phyloP scores from a whole-genome alignment of 495 filamentous ascomycete genomes.

The Talaromyces nanjingensis region DNA sequence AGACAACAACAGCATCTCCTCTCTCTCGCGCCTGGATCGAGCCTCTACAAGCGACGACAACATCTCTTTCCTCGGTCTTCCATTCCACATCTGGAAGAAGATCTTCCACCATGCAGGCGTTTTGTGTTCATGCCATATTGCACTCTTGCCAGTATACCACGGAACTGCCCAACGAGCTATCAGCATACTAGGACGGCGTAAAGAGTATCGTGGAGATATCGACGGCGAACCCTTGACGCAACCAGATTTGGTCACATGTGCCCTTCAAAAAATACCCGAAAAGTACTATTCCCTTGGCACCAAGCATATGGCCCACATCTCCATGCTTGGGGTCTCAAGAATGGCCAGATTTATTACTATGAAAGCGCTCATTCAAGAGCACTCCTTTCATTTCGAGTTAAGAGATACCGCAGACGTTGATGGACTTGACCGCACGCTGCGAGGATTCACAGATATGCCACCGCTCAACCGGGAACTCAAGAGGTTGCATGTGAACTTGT shows the following conservation, averaged over 20 bases:
- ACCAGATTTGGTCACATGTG: not conserved
- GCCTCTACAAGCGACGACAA: not conserved
- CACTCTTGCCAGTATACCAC: too few relatives aligned
- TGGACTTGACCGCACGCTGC: conserved; percentile 12
- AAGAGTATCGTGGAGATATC: too few relatives aligned
- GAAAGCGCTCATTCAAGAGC: not conserved
- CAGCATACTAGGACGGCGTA: too few relatives aligned
- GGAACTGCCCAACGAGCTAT: too few relatives aligned
- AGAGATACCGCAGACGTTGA: not conserved
- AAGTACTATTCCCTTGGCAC: too few relatives aligned
- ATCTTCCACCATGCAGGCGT: conserved; percentile 3
- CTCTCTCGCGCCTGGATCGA: too few relatives aligned
- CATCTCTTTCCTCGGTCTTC: not conserved
- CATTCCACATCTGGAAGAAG: conserved; percentile 1
- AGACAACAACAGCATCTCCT: too few relatives aligned
- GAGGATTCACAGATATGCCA: conserved; percentile 11
- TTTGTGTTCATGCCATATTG: not conserved
- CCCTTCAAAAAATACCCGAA: too few relatives aligned
- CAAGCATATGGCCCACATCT: too few relatives aligned
- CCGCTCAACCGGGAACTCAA: conserved; percentile 12
- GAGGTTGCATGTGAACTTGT: conserved; percentile 17
- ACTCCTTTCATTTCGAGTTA: not conserved
- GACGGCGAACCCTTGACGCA: too few relatives aligned
- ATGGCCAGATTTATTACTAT: not conserved
- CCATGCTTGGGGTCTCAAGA: not conserved